Base-by-base conservation (phyloP, 2,329 filamentous ascomycete species). In the Paecilomyces variotii region DNA sequence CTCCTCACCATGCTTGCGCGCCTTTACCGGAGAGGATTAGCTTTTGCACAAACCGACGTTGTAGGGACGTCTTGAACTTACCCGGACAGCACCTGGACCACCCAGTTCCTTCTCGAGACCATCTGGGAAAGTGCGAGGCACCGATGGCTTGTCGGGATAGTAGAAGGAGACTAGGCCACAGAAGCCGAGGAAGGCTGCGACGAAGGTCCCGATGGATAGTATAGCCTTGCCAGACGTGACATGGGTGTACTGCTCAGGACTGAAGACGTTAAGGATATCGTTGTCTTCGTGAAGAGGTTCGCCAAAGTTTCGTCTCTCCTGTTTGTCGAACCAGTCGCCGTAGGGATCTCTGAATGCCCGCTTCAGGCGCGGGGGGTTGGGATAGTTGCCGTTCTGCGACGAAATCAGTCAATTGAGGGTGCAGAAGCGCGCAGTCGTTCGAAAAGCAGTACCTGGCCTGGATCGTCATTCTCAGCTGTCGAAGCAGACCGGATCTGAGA, bases 211-310 rank as follows among this genome's bases (percentile, higher is more conserved):
- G 62, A 92, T 76, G 77, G 91, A 86, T 60, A 87, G 68, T 35
- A 86, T 72, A 60, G 85, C 90, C 70, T 87, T 91, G 63, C 84
- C 83, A 14, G 92, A 80, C 55, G 83, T 87, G 70, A 85, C 84
- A 82, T 94, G 93, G 58, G 87, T 94, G 79, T 99, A 97, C 69
- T 92, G 87, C 74, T 94, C 87, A 2, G 91, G 86, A 55, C 90
- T 88, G 78, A 99, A 93, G 64, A 96, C 88, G 67, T 91, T 92
- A 59, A 97, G 82, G 59, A 91, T 83, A 74, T 99, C 95, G 76
- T 97, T 89, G 76, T 99, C 94, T 77, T 99, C 95, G 76, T 99
- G 93, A 56, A 96, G 86, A 11, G 93, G 90, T 77, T 99, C 95
- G 76, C 92, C 92, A 74, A 90, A 97, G 82, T 99, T 97, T 70